These are phyloP conservation scores for Xylaria intraflava DNA, from an alignment of 495 filamentous ascomycete genomes.

Conservation along the genomic window DNA sequence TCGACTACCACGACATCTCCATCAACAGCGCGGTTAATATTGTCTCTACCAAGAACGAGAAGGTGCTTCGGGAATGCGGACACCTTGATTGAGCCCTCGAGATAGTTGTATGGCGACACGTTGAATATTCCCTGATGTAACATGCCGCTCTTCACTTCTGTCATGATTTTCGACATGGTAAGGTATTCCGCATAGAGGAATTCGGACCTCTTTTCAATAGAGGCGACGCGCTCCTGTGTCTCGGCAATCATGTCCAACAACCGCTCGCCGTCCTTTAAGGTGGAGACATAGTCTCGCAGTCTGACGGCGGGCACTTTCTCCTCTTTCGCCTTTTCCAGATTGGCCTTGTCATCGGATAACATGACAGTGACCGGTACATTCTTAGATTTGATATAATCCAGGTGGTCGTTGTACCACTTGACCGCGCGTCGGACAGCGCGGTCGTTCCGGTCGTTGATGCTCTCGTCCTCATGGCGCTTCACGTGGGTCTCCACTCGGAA, in stretches of 20 bases:
- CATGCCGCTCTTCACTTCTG: constrained; percentile 74
- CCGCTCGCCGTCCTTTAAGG: constrained; percentile 72
- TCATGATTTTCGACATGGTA: constrained; percentile 89
- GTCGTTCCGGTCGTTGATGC: constrained; percentile 95
- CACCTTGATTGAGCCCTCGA: constrained; percentile 86
- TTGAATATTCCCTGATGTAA: constrained; percentile 93
- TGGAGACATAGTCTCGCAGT: constrained; percentile 70
- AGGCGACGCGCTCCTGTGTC: constrained; percentile 56
- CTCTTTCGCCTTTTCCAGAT: constrained; percentile 70
- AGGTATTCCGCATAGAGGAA: constrained; percentile 78
- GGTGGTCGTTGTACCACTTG: constrained; percentile 81
- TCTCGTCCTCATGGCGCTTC: constrained; percentile 64
- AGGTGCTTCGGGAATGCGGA: constrained; percentile 83
- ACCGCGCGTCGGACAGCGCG: constrained; percentile 80
- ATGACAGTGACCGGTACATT: constrained; percentile 75
- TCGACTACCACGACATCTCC: constrained; percentile 91
- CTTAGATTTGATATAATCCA: constrained; percentile 55
- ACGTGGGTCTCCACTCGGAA: constrained; percentile 91
- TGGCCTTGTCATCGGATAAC: constrained; percentile 86
- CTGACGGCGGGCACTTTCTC: constrained; percentile 63
- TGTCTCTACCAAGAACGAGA: constrained; percentile 85
- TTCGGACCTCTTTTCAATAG: constrained; percentile 56
- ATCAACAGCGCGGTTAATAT: constrained; percentile 88
- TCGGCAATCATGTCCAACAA: constrained; percentile 94
- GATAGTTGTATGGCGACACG: constrained; percentile 94